Base-by-base conservation (phyloP, 2,329 filamentous ascomycete species). In the Microdochium nivale region DNA sequence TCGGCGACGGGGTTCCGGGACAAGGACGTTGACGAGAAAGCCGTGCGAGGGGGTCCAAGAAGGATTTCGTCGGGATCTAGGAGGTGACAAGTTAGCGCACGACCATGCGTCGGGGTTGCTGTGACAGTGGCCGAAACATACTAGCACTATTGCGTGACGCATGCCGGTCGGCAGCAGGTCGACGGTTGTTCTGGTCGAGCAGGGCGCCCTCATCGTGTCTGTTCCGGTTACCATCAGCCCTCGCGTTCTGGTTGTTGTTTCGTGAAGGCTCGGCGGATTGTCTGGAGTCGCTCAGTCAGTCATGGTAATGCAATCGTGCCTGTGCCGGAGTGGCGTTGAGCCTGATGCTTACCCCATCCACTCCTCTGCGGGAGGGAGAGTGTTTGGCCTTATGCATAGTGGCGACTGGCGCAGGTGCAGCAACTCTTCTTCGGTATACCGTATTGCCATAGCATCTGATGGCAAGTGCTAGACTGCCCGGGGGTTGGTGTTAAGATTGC, bases 291-390 rank as follows among this genome's bases (percentile, higher is more conserved):
- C 40, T 33, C 35, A 21, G 44, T 47, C 25, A n/a, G 27, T 19
- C 11, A 5, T 11, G n/a, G 11, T 30, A 11, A 30, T 30, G 27
- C 27, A 49, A 32, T 52, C 32, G 25, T 33, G 35, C 16, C 50
- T 51, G 51, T 7, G 48, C 70, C 81, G 65, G 7, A 24, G 19
- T 23, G 7, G 16, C 3, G 14, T 19, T 23, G 19, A 23, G 16
- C 16, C 9, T 24, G 13, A 24, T 44, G 19, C 40, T 44, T 76
- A 95, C 87, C 92, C 90, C 90, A 96, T 95, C 91, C 91, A 97
- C 75, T 95, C 89, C 72, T 95, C 90, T 56, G 86, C 80, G 25
- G 90, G 87, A 58, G 90, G 91, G 47, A 96, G 78, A 57, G 78
- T 80, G 56, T 85, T 75, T 47, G 92, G 92, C 70, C 88, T 95